phyloP scores from a whole-genome alignment of 768 basidiomycete species.

The Daedaleopsis nitida region DNA sequence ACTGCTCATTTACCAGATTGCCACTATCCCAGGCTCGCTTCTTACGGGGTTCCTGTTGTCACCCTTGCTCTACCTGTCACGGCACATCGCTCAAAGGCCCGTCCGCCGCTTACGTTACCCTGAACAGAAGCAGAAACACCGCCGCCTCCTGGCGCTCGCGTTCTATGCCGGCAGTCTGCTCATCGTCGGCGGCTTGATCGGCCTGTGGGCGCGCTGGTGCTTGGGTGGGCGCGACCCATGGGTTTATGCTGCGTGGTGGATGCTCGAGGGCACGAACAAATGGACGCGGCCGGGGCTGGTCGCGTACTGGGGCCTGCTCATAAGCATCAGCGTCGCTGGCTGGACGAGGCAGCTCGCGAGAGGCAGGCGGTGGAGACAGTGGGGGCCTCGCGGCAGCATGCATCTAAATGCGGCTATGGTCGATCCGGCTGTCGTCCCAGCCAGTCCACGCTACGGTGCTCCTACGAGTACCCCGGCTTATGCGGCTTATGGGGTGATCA shows the following conservation, averaged over 20 bases:
- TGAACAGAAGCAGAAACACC: constrained; percentile 79
- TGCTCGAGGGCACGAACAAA: constrained; percentile 70
- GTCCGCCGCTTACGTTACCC: constrained; percentile 80
- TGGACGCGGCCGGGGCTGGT: constrained; percentile 83
- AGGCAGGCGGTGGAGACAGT: constrained; percentile 64
- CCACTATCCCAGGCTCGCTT: constrained; percentile 89
- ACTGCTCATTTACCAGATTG: constrained; percentile 87
- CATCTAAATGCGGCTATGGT: not conserved
- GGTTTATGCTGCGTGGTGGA: constrained; percentile 80
- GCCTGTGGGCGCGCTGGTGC: constrained; percentile 91
- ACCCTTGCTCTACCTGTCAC: constrained; percentile 87
- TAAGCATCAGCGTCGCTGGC: constrained; percentile 84
- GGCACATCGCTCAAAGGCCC: constrained; percentile 88
- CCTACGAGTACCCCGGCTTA: constrained; percentile 5
- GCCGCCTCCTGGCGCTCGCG: constrained; percentile 79
- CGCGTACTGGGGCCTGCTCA: constrained; percentile 83
- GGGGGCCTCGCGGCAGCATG: constrained; percentile 34
- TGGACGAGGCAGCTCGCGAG: constrained; percentile 92
- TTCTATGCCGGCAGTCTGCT: constrained; percentile 80
- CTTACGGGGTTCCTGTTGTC: constrained; percentile 94
- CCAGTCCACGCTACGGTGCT: constrained; percentile 16
- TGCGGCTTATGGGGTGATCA: constrained; percentile 9
- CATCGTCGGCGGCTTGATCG: constrained; percentile 82
- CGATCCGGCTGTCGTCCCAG: not conserved
- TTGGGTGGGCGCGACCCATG: constrained; percentile 82